phyloP scores from a whole-genome alignment of 2,329 filamentous ascomycete species.

The Diaporthe vexans region DNA sequence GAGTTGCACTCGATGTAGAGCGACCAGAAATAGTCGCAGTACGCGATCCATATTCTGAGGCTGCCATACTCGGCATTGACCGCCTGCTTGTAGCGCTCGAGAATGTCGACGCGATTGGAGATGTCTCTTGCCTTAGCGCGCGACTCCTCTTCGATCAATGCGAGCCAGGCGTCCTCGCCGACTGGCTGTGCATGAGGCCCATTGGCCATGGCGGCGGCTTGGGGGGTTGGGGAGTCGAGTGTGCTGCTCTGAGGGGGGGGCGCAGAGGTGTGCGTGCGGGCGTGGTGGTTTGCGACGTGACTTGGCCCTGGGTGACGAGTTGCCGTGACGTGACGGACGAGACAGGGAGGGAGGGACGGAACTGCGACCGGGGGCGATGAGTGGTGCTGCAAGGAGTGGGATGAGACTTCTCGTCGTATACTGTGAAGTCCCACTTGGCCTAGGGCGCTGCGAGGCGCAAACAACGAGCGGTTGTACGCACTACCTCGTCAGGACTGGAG shows the following conservation, averaged over 20 bases:
- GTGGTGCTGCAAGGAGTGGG: conserved; percentile 25
- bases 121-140: conserved; percentile 68
- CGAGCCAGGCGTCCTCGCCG: conserved; percentile 83
- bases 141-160: conserved; percentile 81
- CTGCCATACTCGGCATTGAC: conserved; percentile 80
- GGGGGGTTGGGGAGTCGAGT: not conserved
- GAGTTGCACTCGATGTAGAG: conserved; percentile 76
- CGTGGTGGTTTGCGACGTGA: conserved; percentile 15
- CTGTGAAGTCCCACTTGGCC: conserved; percentile 33
- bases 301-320: not conserved
- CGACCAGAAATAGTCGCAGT: conserved; percentile 83
- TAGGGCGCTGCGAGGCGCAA: conserved; percentile 31
- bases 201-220: conserved; percentile 55
- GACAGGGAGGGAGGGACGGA: conserved; percentile 7
- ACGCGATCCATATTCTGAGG: conserved; percentile 80
- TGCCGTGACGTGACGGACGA: conserved; percentile 15
- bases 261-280: conserved; percentile 1
- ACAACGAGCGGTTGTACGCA: conserved; percentile 13
- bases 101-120: conserved; percentile 76
- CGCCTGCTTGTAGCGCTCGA: conserved; percentile 81
- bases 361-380: conserved; percentile 8
- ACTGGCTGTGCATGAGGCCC: conserved; percentile 62
- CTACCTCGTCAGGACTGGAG: conserved; percentile 4
- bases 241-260: not conserved
- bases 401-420: conserved; percentile 35